Base-by-base conservation (phyloP, 2,329 filamentous ascomycete genomes). In the Ascochyta viciae-villosae region DNA sequence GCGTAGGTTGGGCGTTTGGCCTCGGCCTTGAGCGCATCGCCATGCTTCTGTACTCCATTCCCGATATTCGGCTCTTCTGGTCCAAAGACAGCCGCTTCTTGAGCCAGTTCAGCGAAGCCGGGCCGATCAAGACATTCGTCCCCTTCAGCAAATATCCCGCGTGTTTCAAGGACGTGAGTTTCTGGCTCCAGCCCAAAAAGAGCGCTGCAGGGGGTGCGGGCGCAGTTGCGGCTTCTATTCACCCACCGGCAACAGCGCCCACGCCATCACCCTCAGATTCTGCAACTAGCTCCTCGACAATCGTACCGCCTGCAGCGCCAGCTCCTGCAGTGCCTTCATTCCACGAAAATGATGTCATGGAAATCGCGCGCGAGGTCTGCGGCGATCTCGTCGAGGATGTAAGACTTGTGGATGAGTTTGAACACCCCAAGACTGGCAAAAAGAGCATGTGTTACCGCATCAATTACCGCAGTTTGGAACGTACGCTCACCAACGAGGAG, bases 261-360 rank as follows among this genome's bases (percentile, higher is more conserved):
- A 16, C 41, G 15, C 44, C 50, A 26, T 16, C 49, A 8, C 37
- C 50, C 44, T 38, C 40, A 41, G 19, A 40, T 10, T 19, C 46
- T 16, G 37, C 46, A 37, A 38, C 50, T 43, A 42, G 41, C 45
- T 15, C 29, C 13, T 31, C 29, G 29, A 31, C 46, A 35, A 48
- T 54, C 40, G 49, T 62, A 19, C 58, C 72, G 80, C 22, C 82
- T 77, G 3, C 82, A 79, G 12, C 60, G n/a, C 47, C 62, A 12
- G 57, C 58, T 8, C 54, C 62, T 23, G 6, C 54, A 13, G 22
- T 51, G 5, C 47, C 51, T 16, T 70, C 77, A 0, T 92, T 96
- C 72, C 94, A 98, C 75, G 93, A 96, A 74, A 98, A 98, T 77
- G 95, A 99, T 76, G 82, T 98, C 47, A 98, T 98, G 94, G 95